Conservation (phyloP, 768 basidiomycete genomes). For the Dentipellis sp. region DNA sequence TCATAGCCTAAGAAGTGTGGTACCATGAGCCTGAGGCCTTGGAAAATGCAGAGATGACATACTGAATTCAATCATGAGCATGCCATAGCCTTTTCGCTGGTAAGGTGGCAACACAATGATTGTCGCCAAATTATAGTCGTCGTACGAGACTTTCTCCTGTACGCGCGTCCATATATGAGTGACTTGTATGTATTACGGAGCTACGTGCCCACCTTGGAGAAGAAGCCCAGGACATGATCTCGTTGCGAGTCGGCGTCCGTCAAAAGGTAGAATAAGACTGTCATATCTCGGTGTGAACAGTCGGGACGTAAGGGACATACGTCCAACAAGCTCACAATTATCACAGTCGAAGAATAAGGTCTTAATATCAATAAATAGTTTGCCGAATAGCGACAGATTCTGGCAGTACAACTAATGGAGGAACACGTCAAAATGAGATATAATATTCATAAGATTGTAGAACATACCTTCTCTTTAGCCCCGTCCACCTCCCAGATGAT, state of each 20-base stretch:
- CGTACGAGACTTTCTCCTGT: constrained; percentile 91
- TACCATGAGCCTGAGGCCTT: neutral
- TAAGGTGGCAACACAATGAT: constrained; percentile 94
- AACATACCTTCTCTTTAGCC: constrained; percentile 64
- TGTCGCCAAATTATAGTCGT: constrained; percentile 95
- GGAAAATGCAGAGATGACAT: constrained; percentile 19
- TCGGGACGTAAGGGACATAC: neutral
- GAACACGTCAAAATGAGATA: neutral
- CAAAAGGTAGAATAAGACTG: constrained; percentile 87
- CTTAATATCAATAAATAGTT: constrained; percentile 98
- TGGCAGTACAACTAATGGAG: constrained; percentile 81
- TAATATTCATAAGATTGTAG: neutral
- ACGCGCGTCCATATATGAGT: neutral
- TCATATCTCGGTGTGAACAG: neutral
- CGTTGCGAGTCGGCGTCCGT: constrained; percentile 74
- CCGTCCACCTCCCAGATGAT: constrained; percentile 97
- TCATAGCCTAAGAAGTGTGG: constrained; percentile 65
- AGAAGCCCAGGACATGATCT: constrained; percentile 76
- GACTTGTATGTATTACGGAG: neutral
- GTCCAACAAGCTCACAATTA: constrained; percentile 46
- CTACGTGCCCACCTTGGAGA: constrained; percentile 43
- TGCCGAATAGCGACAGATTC: constrained; percentile 91
- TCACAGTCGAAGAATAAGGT: constrained; percentile 88
- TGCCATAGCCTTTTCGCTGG: constrained; percentile 84
- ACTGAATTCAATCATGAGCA: constrained; percentile 99